A percentile compares a stretch with the other conserved stretches of the same genome.
Conservation (phyloP, 805 yeast species). For the Candida dendrica region DNA sequence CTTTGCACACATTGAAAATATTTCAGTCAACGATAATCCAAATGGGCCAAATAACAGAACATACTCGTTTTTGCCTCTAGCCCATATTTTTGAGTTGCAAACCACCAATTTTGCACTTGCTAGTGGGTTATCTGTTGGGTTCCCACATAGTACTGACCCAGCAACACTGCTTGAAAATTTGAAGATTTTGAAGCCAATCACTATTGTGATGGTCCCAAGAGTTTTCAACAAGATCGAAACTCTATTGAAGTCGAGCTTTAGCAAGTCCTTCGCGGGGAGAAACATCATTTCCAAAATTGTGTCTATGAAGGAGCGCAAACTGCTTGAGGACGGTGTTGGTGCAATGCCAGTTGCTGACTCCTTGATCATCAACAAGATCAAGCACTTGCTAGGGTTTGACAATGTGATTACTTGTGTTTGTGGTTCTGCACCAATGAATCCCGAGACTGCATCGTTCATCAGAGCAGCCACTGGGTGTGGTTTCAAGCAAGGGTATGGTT, state of each 20-base stretch:
- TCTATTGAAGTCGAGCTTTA: constrained; percentile 25
- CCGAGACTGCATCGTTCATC: constrained; percentile 45
- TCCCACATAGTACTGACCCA: constrained; percentile 38
- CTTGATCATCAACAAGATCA: constrained; percentile 30
- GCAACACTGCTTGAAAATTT: constrained; percentile 44
- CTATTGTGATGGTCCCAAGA: constrained; percentile 48
- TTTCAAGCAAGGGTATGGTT: constrained; percentile 49
- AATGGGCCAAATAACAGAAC: constrained; percentile 5
- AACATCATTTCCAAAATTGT: constrained; percentile 10
- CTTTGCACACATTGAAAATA: constrained; percentile 3
- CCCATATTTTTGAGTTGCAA: constrained; percentile 53
- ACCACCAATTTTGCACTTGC: constrained; percentile 23
- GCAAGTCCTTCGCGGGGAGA: constrained; percentile 5
- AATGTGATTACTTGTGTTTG: constrained; percentile 24
- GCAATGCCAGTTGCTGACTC: constrained; percentile 2
- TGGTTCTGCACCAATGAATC: constrained; percentile 60
- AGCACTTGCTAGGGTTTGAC: constrained; percentile 31
- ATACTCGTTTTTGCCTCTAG: constrained; percentile 42
- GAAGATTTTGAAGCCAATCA: constrained; percentile 36
- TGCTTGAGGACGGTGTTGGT: constrained; percentile 4
- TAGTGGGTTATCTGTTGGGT: constrained; percentile 36
- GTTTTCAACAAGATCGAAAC: constrained; percentile 48
- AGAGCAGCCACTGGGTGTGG: constrained; percentile 40
- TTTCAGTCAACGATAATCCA: background rate
- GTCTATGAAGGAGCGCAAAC: constrained; percentile 1